These are phyloP conservation scores for Ogataea minuta DNA, from an alignment of 805 yeast genomes.

Conservation along the genomic window DNA sequence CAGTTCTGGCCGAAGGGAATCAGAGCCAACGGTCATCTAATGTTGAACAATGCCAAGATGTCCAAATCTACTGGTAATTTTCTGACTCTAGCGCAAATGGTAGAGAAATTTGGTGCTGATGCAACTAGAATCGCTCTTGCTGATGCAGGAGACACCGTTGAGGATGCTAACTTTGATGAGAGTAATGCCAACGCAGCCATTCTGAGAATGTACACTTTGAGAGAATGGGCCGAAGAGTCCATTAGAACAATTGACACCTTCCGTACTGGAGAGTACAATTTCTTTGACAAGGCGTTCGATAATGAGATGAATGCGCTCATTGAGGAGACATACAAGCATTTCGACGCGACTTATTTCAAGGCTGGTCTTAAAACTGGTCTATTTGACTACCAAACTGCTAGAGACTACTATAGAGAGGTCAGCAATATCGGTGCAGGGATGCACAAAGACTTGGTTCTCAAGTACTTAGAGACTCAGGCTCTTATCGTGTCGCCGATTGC, in stretches of 20 bases:
- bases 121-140: slow-evolving; percentile 97
- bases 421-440: slow-evolving; percentile 53
- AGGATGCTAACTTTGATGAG: slow-evolving; percentile 98
- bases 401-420: slow-evolving; percentile 94
- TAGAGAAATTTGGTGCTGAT: slow-evolving; percentile 92
- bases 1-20: slow-evolving; percentile 91
- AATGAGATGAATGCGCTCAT: slow-evolving; percentile 87
- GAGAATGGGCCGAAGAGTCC: slow-evolving; percentile 92
- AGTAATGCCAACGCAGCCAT: slow-evolving; percentile 96
- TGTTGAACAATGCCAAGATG: slow-evolving; percentile 97
- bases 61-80: slow-evolving; percentile 97
- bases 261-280: slow-evolving; percentile 57
- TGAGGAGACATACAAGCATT: slow-evolving; percentile 69
- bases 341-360: slow-evolving; percentile 74
- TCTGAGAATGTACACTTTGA: slow-evolving; percentile 84
- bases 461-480: slow-evolving; percentile 84
- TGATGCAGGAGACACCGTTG: slow-evolving; percentile 96
- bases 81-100: slow-evolving; percentile 81
- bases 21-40: slow-evolving; percentile 91
- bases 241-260: slow-evolving; percentile 49
- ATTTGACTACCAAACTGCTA: slow-evolving; percentile 90
- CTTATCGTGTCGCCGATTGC: slow-evolving; percentile 87
- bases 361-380: slow-evolving; percentile 86
- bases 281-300: slow-evolving; percentile 88
- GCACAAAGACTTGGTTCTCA: slow-evolving; percentile 79